Evolutionary conservation across 75 land plant genomes (phyloP), one percentile per base, ranked within the genome.

Genomic region (Pinus taeda): DNA sequence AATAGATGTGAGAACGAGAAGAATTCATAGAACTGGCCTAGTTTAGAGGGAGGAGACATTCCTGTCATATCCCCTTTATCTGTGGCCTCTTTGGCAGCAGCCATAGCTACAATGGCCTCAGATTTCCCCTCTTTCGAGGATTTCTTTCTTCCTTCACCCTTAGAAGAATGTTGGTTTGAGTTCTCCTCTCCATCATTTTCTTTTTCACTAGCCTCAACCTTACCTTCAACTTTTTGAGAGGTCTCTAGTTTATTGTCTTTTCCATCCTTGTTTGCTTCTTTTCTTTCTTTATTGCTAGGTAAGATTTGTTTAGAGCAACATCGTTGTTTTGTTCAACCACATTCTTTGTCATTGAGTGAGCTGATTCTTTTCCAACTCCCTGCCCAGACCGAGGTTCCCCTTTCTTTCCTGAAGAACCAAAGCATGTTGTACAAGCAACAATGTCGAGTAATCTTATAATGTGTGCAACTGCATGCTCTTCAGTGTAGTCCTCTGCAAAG

Each of bases 1-100:
- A 91, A 75, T n/a, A 96, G 84, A 77, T 96, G 91, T 22, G 96
- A 85, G 60, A 96, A 84, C 24, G 97, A 93, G 85, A 96, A 92
- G 85, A 96, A 96, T 36, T 92, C 90, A 69, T 93, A 96, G 76
- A 96, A 96, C 74, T 90, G 90, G 53, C 88, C 88, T 26, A 96
- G 91, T 84, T 85, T 87, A 66, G 94, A 91, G 59, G 97, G 91
- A 18, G 97, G 97, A 58, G 86, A 89, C 87, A 96, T 89, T 21
- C 91, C 81, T 8, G 86, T 84, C 75, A 82, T 83, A 78, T 85
- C 88, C 30, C 83, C 85, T 21, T 60, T 53, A 66, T 76, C 79
- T 57, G 81, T 79, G 49, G 90, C 88, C 64, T 80, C 80, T 79
- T 83, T 85, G n/a, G 87, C 87, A 37, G 83, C 86, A n/a, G 76